Base-by-base conservation (phyloP, 352 stramenopile genomes). In the Peronosclerospora sorghi region DNA sequence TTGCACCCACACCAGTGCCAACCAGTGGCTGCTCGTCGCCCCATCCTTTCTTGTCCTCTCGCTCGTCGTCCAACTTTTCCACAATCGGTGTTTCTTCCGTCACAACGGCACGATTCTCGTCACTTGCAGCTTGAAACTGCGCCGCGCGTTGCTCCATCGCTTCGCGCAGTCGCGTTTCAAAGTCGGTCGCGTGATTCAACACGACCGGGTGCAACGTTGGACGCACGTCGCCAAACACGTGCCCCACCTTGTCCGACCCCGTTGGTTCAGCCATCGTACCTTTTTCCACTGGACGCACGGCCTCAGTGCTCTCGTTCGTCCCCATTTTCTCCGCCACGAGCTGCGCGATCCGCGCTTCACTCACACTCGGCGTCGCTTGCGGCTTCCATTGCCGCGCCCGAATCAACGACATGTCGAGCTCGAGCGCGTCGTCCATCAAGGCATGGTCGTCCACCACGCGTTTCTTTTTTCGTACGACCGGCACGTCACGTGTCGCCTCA, bases 11-110 rank as follows among this genome's bases (percentile, higher is more conserved):
- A 19, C 94, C 94, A 30, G 60, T 70, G 2, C 69, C 66, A 18
- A 90, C 78, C 1, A 95, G 60, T 17, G 84, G 84, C 39, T 95
- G 79, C 32, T 95, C 79, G 13, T 93, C 65, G 13, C 82, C 88
- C 59, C 76, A 93, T 4, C 71, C 47, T 26, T 76, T 69, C 5
- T 79, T 69, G 19, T 73, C 58, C 0, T 71, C 64, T 1, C 68
- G 59, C 6, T 67, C 53, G 12, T 68, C 52, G n/a, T n/a, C n/a
- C n/a, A n/a, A n/a, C 8, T 62, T 56, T 30, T 74, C 53, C 7
- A 41, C 45, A n/a, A n/a, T n/a, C n/a, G n/a, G n/a, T 1, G 65
- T 38, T 35, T 59, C 56, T 3, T 63, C 46, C 35, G 47, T 50
- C 20, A 61, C 43, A 14, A 41, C 35, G 62, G 15, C 10, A 35